Base-by-base conservation (phyloP, 768 basidiomycete genomes). In the Termitomyces sp. region DNA sequence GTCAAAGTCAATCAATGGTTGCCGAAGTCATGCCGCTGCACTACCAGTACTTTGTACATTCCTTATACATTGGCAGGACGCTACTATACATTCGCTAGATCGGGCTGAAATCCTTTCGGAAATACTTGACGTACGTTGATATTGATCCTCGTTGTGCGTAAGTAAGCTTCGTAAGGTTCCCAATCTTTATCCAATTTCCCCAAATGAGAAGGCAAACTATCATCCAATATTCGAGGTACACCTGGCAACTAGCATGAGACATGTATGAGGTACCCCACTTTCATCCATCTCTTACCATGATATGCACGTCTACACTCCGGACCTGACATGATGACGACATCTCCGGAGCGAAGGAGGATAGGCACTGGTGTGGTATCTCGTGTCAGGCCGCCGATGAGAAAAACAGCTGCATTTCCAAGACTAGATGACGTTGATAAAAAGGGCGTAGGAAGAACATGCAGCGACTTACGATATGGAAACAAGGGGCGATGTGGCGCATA, bases 261-360 rank as follows among this genome's bases (percentile, higher is more conserved):
- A 12, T 20, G 34, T 1, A 40, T 22, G 2, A 26, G 1, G 13
- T 22, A n/a, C 0, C 12, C 0, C 9, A 34, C 37, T 36, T 49
- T n/a, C 16, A 20, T 24, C 5, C 40, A 3, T 72, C 82, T 18
- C 82, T n/a, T 26, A 89, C 95, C 96, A 64, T 99, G 96, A 69
- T 91, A 98, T n/a, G 88, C 90, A 37, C 93, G 77, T 55, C 95
- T 80, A 64, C 93, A 91, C 24, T 76, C 76, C 9, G 87, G 87
- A 0, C 97, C 96, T 0, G 91, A 91, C 95, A 99, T 97, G 65
- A 98, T 85, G 22, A 97, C 77, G 1, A 89, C 84, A 68, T 99
- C 97, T 3, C 96, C 96, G 0, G 92, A 95, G 20, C 94, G 86
- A 2, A 99, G 79, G 22, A 98, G 78, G 58, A 99, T 86, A 0